A percentile compares a stretch with the other conserved stretches of the same genome.
Evolutionary conservation across 208 protist species (phyloP).

Genomic region (Strigomonas oncopelti): DNA sequence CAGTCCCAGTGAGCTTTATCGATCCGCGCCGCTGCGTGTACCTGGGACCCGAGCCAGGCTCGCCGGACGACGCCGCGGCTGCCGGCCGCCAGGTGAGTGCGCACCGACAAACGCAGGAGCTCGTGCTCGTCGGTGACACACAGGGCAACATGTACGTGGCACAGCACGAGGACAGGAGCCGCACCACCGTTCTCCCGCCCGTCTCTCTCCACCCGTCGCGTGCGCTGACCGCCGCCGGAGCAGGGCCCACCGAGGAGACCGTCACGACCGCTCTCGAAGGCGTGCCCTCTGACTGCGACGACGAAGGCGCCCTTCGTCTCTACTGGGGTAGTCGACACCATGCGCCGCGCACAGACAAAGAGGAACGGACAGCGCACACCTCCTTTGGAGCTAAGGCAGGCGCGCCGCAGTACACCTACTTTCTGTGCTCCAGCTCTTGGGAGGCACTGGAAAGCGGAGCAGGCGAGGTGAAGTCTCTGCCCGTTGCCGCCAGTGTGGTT

Average conservation of each 20-base stretch:
- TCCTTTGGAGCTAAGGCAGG: too few relatives aligned
- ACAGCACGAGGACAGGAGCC: conserved; percentile 15
- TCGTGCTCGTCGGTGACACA: conserved; percentile 2
- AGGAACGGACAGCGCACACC: neutral
- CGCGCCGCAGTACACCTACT: neutral
- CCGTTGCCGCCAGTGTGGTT: neutral
- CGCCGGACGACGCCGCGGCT: neutral
- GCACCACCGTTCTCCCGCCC: conserved; percentile 4
- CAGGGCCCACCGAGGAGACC: neutral
- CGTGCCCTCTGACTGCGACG: conserved; percentile 18
- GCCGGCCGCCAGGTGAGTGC: too few relatives aligned
- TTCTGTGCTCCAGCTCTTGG: neutral
- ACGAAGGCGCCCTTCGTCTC: conserved; percentile 16
- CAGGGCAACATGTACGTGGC: conserved; percentile 7
- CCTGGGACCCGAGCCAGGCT: too few relatives aligned
- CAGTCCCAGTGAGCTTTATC: neutral
- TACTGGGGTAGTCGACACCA: conserved; percentile 7
- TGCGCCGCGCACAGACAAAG: neutral
- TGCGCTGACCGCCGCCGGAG: neutral
- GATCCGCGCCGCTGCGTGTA: too few relatives aligned
- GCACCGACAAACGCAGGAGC: neutral
- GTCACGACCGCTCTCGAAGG: conserved; percentile 16
- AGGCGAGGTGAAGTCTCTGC: neutral
- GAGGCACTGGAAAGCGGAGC: neutral
- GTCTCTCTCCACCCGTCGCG: neutral